Evolutionary conservation across 2,329 filamentous ascomycete genomes (phyloP).

Genomic region (Talaromyces sp.): DNA sequence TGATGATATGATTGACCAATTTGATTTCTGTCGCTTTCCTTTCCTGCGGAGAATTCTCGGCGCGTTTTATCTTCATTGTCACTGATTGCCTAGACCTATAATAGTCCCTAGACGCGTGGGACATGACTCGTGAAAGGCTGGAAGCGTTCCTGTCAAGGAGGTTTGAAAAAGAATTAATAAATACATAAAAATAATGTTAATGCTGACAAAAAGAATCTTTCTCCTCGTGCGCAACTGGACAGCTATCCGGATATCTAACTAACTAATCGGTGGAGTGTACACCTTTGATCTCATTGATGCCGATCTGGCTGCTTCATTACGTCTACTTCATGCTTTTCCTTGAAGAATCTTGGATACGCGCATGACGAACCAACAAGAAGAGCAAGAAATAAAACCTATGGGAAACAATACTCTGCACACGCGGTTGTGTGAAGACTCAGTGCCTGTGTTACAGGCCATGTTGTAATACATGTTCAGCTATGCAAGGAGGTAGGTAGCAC

Average conservation of each 20-base stretch:
- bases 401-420: neutral
- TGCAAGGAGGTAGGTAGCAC: neutral
- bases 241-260: too few relatives aligned
- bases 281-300: neutral
- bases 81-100: too few relatives aligned
- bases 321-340: neutral
- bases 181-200: too few relatives aligned
- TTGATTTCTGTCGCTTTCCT: too few relatives aligned
- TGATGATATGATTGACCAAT: too few relatives aligned
- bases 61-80: too few relatives aligned
- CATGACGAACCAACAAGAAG: neutral
- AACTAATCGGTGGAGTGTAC: neutral
- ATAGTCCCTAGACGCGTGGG: too few relatives aligned
- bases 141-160: neutral
- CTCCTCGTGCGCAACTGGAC: neutral
- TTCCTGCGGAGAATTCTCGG: too few relatives aligned
- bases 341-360: neutral
- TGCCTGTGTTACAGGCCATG: neutral
- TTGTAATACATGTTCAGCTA: neutral
- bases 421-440: neutral
- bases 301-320: neutral
- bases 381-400: neutral
- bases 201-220: too few relatives aligned
- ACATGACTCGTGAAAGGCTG: too few relatives aligned
- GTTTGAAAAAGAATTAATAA: neutral